phyloP scores from a whole-genome alignment of 225 moss, liverwort and hornwort species.

The Climacium dendroides region DNA sequence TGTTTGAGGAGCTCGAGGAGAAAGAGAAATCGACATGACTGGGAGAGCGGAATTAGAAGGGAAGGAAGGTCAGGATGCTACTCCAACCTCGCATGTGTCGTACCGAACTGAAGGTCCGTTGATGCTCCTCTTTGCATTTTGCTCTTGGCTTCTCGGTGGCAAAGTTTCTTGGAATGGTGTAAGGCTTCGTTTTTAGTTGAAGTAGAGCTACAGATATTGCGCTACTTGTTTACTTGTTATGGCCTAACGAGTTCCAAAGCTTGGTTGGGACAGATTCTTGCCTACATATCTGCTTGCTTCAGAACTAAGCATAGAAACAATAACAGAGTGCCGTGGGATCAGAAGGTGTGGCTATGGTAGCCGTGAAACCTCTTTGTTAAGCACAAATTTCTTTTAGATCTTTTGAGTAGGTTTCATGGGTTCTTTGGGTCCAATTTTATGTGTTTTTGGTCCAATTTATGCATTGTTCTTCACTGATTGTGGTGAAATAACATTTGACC shows the following conservation, averaged over 20 bases:
- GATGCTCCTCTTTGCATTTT: neutral
- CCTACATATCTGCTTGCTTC: neutral
- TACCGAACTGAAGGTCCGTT: slow-evolving; percentile 8
- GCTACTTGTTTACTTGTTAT: neutral
- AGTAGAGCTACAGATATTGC: neutral
- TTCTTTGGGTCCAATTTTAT: neutral
- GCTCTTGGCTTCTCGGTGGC: neutral
- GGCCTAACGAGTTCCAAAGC: neutral
- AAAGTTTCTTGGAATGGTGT: neutral
- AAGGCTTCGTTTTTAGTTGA: neutral
- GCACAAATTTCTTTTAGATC: neutral
- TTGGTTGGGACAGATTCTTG: neutral
- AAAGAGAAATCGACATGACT: neutral
- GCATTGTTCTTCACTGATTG: neutral
- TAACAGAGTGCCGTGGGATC: neutral
- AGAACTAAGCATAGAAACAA: neutral
- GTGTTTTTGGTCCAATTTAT: neutral
- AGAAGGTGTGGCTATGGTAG: neutral
- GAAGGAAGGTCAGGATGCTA: neutral
- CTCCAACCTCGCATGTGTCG: slow-evolving; percentile 8
- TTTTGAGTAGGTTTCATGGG: neutral
- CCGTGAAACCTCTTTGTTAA: neutral
- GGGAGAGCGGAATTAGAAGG: slow-evolving; percentile 7
- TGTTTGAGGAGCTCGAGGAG: neutral
- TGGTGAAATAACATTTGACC: neutral